Evolutionary conservation across 225 moss, liverwort and hornwort species (phyloP).

Genomic region (Ulota crispa): DNA sequence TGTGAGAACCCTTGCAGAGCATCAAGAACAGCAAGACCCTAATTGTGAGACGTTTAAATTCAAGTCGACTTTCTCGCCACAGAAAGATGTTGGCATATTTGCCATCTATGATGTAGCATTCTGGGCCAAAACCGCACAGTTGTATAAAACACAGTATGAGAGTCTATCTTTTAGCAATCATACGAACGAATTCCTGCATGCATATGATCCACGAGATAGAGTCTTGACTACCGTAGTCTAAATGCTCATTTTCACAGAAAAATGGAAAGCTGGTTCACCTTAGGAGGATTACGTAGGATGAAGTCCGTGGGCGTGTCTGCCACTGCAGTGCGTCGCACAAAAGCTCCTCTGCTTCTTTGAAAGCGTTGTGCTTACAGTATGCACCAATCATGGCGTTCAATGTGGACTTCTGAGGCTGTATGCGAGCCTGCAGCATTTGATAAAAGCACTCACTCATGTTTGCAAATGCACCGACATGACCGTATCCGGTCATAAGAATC

Average conservation of each 20-base stretch:
- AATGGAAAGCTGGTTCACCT: conserved; percentile 33
- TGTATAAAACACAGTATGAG: not conserved
- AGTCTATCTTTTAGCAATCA: not conserved
- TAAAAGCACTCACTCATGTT: conserved; percentile 58
- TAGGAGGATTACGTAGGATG: conserved; percentile 58
- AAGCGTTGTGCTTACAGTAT: conserved; percentile 58
- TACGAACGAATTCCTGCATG: not conserved
- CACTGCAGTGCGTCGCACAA: conserved; percentile 52
- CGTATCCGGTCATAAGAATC: conserved; percentile 71
- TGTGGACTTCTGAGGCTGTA: conserved; percentile 61
- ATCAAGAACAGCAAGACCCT: not conserved
- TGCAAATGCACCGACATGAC: conserved; percentile 53
- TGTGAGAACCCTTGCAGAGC: conserved; percentile 4
- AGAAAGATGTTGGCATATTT: conserved; percentile 5
- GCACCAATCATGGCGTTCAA: conserved; percentile 68
- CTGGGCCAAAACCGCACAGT: not conserved
- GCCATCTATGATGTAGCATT: not conserved
- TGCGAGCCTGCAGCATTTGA: conserved; percentile 53
- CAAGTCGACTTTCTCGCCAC: not conserved
- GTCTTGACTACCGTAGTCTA: not conserved
- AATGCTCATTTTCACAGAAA: conserved; percentile 9
- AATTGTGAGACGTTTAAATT: not conserved
- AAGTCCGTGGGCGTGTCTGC: conserved; percentile 55
- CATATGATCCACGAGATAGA: not conserved
- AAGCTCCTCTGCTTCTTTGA: conserved; percentile 71